Conservation (phyloP, 495 filamentous ascomycete species). For the Podospora sp. region DNA sequence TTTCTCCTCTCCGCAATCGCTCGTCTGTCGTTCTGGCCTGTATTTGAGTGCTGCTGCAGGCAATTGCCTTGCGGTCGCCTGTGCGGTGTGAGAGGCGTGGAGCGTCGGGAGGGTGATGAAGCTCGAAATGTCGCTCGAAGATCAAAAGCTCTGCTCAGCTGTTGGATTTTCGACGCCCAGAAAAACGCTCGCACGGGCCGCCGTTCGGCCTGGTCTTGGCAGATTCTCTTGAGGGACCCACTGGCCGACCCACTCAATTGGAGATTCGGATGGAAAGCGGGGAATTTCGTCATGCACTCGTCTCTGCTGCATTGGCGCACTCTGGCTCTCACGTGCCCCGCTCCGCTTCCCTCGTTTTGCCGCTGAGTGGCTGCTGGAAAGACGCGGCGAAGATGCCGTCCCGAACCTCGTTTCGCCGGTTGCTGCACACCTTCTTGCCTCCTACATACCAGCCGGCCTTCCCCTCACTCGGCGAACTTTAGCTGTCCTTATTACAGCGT, state of each 20-base stretch:
- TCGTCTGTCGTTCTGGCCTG: neutral
- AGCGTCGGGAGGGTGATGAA: neutral
- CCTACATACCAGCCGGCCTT: constrained; percentile 20
- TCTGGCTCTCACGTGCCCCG: constrained; percentile 29
- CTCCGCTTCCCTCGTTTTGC: constrained; percentile 19
- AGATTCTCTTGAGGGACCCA: neutral
- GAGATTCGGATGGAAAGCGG: constrained; percentile 15
- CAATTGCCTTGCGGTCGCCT: too few relatives aligned
- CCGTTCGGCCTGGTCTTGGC: neutral
- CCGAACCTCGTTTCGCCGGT: constrained; percentile 3
- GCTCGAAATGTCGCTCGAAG: constrained; percentile 11
- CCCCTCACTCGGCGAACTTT: constrained; percentile 29
- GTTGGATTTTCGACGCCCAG: neutral
- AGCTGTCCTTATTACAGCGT: constrained; percentile 7
- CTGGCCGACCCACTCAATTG: neutral
- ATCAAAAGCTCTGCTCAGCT: constrained; percentile 1
- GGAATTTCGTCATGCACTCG: constrained; percentile 27
- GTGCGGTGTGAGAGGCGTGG: neutral
- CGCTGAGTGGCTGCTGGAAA: constrained; percentile 17
- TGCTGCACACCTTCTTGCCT: neutral
- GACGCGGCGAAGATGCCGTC: constrained; percentile 2
- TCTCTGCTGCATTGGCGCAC: neutral
- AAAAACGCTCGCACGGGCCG: constrained; percentile 2
- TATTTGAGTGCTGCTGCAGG: neutral
- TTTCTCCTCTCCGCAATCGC: neutral